Conservation (phyloP, 2,329 filamentous ascomycete genomes). For the Curvularia eragrostidis region DNA sequence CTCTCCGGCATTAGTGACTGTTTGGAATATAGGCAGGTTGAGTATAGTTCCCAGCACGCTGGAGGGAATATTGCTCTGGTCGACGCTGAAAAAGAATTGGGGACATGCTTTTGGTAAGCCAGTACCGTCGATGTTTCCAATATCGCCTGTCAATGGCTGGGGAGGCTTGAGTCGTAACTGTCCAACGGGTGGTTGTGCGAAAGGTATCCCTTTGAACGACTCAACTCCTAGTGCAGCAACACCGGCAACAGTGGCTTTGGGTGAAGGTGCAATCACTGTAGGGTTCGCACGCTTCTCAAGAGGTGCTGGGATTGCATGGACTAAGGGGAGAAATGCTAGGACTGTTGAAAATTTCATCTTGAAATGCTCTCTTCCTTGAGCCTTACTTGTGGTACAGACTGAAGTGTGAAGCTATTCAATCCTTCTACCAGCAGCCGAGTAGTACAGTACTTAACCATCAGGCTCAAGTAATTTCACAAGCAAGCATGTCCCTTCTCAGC, state of each 20-base stretch:
- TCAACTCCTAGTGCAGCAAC: conserved; percentile 61
- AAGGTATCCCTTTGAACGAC: conserved; percentile 77
- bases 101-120: conserved; percentile 69
- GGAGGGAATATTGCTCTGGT: conserved; percentile 41
- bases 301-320: conserved; percentile 42
- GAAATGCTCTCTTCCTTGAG: neutral
- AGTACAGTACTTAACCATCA: conserved; percentile 14
- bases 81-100: conserved; percentile 69
- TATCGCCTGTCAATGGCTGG: conserved; percentile 60
- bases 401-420: neutral
- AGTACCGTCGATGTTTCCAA: conserved; percentile 69
- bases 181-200: conserved; percentile 72
- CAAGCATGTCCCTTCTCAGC: conserved; percentile 14
- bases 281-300: conserved; percentile 58
- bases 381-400: neutral
- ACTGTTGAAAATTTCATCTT: conserved; percentile 40
- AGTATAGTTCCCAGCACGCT: conserved; percentile 49
- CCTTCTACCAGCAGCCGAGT: conserved; percentile 8
- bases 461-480: conserved; percentile 25
- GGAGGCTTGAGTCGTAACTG: conserved; percentile 73
- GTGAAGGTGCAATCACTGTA: conserved; percentile 61
- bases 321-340: conserved; percentile 38
- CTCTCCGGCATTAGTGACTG: conserved; percentile 47
- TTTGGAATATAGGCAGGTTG: conserved; percentile 51
- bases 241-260: conserved; percentile 63